Evolutionary conservation across 306 rosid genomes (phyloP).

Genomic region (Datisca glomerata): DNA sequence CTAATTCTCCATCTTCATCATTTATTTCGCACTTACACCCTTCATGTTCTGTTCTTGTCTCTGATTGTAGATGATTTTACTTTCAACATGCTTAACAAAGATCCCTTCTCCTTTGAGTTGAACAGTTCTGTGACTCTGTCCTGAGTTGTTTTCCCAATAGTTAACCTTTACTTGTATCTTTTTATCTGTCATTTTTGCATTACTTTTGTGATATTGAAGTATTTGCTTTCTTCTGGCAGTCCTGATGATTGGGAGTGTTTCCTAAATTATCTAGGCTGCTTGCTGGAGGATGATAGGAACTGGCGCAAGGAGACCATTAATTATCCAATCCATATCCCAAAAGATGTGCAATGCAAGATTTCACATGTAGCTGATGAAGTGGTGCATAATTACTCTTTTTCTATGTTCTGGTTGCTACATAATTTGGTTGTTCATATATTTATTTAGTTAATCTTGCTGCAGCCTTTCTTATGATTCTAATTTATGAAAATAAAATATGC

Average conservation of each 20-base stretch:
- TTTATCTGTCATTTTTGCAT: too few relatives aligned
- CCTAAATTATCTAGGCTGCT: constrained; percentile 86
- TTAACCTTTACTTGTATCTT: too few relatives aligned
- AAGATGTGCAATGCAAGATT: constrained; percentile 46
- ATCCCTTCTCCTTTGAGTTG: too few relatives aligned
- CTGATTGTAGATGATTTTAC: too few relatives aligned
- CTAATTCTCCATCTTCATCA: too few relatives aligned
- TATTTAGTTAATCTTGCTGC: constrained; percentile 3
- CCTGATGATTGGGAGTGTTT: constrained; percentile 97
- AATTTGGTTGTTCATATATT: too few relatives aligned
- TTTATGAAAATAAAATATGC: constrained; percentile 27
- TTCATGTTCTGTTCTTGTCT: too few relatives aligned
- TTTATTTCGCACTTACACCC: too few relatives aligned
- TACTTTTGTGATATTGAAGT: too few relatives aligned
- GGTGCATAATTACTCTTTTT: constrained; percentile 28
- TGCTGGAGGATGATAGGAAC: constrained; percentile 81
- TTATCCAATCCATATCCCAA: constrained; percentile 55
- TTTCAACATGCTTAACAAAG: too few relatives aligned
- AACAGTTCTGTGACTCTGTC: too few relatives aligned
- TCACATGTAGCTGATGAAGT: constrained; percentile 61
- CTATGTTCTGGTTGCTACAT: constrained; percentile 6
- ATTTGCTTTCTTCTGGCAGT: constrained; percentile 51
- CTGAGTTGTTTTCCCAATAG: too few relatives aligned
- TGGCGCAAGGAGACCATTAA: constrained; percentile 40
- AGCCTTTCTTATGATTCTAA: constrained; percentile 15